Evolutionary conservation across 306 rosid genomes (phyloP), one percentile per base, ranked within the genome.

Genomic region (Luffa acutangula): DNA sequence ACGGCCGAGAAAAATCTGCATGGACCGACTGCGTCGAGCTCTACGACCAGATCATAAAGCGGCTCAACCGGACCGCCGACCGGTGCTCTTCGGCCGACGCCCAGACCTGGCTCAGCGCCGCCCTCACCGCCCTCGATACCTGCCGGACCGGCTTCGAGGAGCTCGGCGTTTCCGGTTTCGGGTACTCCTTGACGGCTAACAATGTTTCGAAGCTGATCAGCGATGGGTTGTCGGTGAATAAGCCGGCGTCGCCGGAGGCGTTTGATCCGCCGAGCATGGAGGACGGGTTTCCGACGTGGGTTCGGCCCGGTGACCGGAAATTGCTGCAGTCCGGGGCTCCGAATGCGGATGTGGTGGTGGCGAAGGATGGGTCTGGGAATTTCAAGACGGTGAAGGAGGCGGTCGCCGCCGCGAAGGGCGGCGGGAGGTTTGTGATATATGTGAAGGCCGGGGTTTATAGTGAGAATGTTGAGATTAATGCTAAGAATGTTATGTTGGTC

Each of bases 1-100:
- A 80, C 53, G 9, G 75, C 2, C 60, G 42, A 0, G 97, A 91
- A 78, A 87, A 62, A 62, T 73, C 92, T 2, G 98, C 97, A 5
- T 93, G 97, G 98, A 21, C 51, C 0, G 97, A 91, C 72, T 93
- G 98, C 64, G 60, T 89, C 36, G 88, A 87, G 43, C 97, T 93
- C 59, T 93, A 88, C 46, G 79, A 88, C 3, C n/a, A 78, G 77
- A 87, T 96, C 2, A 59, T 87, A 49, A 57, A 12, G 13, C 87
- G 60, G 45, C 92, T 93, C 69, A 90, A 86, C 88, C 80, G 84
- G 69, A 83, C 97, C 69, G 0, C 78, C 0, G 62, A 25, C 52
- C 81, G 86, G 1, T 25, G 67, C 59, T 17, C 77, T 53, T 80
- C 86, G 7, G 20, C 12, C 13, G 82, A 79, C 41, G 65, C 76